These are phyloP conservation scores for Mucuna pruriens DNA, from an alignment of 306 rosid genomes.

Conservation along the genomic window DNA sequence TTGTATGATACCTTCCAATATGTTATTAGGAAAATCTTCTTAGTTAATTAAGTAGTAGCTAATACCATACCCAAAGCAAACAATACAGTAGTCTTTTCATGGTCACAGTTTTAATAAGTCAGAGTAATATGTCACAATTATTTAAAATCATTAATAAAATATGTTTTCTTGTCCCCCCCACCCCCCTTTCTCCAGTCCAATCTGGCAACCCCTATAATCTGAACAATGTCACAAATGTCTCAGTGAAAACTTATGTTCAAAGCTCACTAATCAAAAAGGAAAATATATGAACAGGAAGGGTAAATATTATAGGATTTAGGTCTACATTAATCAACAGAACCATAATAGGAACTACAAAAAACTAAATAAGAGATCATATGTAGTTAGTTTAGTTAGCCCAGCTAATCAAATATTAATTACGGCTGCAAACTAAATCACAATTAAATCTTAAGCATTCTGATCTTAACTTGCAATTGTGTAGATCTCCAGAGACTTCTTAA, in stretches of 20 bases:
- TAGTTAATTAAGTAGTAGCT: constrained; percentile 7
- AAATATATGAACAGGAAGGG: constrained; percentile 21
- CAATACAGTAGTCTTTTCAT: not conserved
- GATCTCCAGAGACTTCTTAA: not conserved
- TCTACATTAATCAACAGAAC: constrained; percentile 13
- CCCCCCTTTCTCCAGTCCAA: not conserved
- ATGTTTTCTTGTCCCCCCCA: not conserved
- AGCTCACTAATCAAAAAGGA: not conserved
- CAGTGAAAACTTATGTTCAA: constrained; percentile 20
- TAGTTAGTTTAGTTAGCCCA: constrained; percentile 20
- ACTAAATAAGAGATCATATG: constrained; percentile 12
- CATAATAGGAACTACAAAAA: constrained; percentile 14
- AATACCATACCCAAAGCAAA: constrained; percentile 12
- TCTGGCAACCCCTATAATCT: constrained; percentile 15
- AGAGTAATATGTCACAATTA: not conserved
- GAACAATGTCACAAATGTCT: not conserved
- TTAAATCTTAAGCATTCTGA: constrained; percentile 21
- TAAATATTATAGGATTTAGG: not conserved
- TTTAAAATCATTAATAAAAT: not conserved
- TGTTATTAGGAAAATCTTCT: constrained; percentile 2
- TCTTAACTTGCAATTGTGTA: not conserved
- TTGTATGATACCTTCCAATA: constrained; percentile 4
- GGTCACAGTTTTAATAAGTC: not conserved
- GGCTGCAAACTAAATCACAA: constrained; percentile 25
- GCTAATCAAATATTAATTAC: not conserved